phyloP scores from a whole-genome alignment of 2,329 filamentous ascomycete genomes.

The Neofusicoccum sp. region DNA sequence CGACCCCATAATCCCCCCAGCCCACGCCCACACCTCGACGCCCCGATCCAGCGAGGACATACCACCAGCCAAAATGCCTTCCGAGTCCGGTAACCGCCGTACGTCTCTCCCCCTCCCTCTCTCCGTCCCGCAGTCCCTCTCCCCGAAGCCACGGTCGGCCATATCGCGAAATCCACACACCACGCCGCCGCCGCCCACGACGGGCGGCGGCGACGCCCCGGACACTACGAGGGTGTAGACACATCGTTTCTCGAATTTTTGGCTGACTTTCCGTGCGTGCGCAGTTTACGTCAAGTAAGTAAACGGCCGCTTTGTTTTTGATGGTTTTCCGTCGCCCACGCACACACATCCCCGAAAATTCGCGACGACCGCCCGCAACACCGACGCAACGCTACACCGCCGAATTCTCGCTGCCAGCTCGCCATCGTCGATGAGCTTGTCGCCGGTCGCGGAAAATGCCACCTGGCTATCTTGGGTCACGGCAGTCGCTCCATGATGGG shows the following conservation, averaged over 20 bases:
- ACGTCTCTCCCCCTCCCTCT: slow-evolving; percentile 50
- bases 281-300: slow-evolving; percentile 19
- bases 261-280: slow-evolving; percentile 9
- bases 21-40: background rate
- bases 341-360: background rate
- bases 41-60: background rate
- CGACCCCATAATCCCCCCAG: background rate
- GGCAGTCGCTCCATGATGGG: too few relatives aligned
- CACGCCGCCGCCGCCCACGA: background rate
- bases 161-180: too few relatives aligned
- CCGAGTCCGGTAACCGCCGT: slow-evolving; percentile 86
- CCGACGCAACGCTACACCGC: too few relatives aligned
- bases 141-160: too few relatives aligned
- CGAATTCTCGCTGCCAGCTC: too few relatives aligned
- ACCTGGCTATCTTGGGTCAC: too few relatives aligned
- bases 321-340: background rate
- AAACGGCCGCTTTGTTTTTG: background rate
- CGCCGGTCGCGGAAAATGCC: too few relatives aligned
- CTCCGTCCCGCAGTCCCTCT: too few relatives aligned
- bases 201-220: background rate
- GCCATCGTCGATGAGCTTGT: background rate
- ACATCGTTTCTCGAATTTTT: background rate
- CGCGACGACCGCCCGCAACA: background rate
- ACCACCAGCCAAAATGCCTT: slow-evolving; percentile 73
- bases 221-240: background rate